Evolutionary conservation across 208 protist species (phyloP), one percentile per base, ranked within the genome.

Genomic region (Porcisia deanei): DNA sequence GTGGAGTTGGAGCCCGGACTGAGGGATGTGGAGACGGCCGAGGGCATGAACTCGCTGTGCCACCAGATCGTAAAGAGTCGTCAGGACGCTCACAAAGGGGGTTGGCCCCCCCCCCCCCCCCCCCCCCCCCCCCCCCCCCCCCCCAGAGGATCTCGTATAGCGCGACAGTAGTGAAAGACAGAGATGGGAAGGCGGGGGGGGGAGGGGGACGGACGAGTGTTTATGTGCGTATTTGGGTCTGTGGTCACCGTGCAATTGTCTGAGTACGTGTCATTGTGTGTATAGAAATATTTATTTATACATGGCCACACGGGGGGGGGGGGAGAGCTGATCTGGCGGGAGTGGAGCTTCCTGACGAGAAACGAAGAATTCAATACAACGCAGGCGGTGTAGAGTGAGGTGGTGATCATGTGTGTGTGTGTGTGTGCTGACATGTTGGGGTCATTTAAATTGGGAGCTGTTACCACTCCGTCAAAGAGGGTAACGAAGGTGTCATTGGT

Each of bases 21-120:
- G 73, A 81, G 75, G 39, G 72, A 80, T 20, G 83, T 90, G 34
- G 86, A 89, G 63, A 88, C 70, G 53, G 88, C 91, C 59, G 91
- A 93, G 73, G 81, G 83, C 43, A 69, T 95, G 60, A 84, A 93
- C 57, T 65, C 49, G 16, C 66, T 94, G 64, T 81, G 77, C 52
- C 71, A 55, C 4, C 45, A 72, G 3, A 70, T 81, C 16, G 55
- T 77, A 9, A 52, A 18, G n/a, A 77, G 58, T 49, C 49, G 57
- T 43, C 72, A 76, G 25, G 57, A 54, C 8, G 25, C 12, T 43
- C 64, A 1, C 8, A 39, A 69, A 37, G 39, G 22, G 55, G 30
- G 55, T 61, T 68, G 57, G 30, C 30, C 30, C 30, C 30, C 30
- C 30, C 30, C 0, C 30, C 30, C 0, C 30, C 30, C 0, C 0